These are phyloP conservation scores for Orychophragmus violaceus DNA, from an alignment of 345 rosid species.

Conservation along the genomic window DNA sequence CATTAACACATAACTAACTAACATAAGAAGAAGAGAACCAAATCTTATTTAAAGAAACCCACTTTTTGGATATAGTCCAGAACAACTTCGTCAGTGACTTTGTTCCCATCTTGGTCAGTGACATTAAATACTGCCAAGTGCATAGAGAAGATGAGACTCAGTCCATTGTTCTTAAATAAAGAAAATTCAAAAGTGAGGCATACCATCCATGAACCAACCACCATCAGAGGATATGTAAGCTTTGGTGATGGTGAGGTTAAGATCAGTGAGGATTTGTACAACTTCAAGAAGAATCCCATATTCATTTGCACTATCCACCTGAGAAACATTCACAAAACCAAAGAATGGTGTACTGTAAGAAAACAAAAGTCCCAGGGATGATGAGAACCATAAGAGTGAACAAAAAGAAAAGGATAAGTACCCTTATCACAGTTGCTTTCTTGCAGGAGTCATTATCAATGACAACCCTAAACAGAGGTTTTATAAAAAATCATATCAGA, in stretches of 20 bases:
- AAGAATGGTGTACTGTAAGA: background rate
- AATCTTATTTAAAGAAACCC: constrained; percentile 7
- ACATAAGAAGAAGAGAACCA: background rate
- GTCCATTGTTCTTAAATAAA: background rate
- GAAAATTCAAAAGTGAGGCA: background rate
- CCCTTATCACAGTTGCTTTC: constrained; percentile 83
- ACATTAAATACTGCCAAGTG: constrained; percentile 65
- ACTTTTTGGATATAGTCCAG: constrained; percentile 77
- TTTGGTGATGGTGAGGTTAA: constrained; percentile 69
- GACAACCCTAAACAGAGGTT: constrained; percentile 57
- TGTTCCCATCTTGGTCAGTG: constrained; percentile 81
- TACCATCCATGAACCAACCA: constrained; percentile 99
- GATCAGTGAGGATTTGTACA: constrained; percentile 91
- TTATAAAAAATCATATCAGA: constrained; percentile 8
- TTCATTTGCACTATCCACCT: constrained; percentile 95
- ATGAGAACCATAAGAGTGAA: background rate
- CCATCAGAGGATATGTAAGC: constrained; percentile 97
- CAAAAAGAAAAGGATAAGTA: constrained; percentile 22
- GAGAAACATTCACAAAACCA: constrained; percentile 21
- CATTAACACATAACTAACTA: background rate
- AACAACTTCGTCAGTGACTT: constrained; percentile 64
- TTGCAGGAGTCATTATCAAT: constrained; percentile 89
- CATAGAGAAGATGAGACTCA: constrained; percentile 6
- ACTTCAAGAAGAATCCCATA: constrained; percentile 94
- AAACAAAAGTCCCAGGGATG: background rate